Percentiles rank a stretch among this genome's conserved stretches.
Evolutionary conservation across 148 eudicot species (phyloP).

Genomic region (Talinum fruticosum): DNA sequence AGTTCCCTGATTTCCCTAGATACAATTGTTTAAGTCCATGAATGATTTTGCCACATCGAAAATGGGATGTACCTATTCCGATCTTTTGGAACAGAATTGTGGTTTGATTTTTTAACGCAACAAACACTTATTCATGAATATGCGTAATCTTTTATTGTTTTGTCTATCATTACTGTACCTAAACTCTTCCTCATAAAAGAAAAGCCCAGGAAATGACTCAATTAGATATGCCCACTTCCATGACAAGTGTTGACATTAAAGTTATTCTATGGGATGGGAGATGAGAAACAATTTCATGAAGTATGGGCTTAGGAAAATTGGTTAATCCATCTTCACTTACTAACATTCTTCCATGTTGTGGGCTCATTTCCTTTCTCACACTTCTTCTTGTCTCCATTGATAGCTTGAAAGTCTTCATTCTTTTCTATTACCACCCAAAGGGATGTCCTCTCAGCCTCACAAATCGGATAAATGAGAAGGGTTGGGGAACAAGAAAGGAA

Average conservation of each 20-base stretch:
- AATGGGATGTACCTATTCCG: neutral
- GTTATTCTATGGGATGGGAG: conserved; percentile 8
- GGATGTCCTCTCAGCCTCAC: neutral
- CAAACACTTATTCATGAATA: conserved; percentile 5
- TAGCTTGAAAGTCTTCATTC: neutral
- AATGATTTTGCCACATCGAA: neutral
- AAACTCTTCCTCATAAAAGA: conserved; percentile 14
- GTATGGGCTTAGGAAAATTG: neutral
- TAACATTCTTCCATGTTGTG: neutral
- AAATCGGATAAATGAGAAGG: neutral
- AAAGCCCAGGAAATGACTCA: conserved; percentile 2
- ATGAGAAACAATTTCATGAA: conserved; percentile 13
- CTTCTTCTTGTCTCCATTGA: conserved; percentile 4
- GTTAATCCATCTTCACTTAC: conserved; percentile 11
- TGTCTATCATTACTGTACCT: neutral
- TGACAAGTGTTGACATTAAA: conserved; percentile 9
- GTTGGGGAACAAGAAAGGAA: neutral
- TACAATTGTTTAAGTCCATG: neutral
- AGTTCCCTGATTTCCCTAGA: conserved; percentile 10
- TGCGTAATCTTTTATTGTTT: neutral
- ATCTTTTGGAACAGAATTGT: conserved; percentile 5
- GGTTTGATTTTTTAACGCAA: neutral
- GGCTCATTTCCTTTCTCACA: neutral
- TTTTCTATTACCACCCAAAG: neutral
- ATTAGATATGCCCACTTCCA: conserved; percentile 7